Conservation (phyloP, 768 basidiomycete genomes). For the Xerocomellus amylosporus region DNA sequence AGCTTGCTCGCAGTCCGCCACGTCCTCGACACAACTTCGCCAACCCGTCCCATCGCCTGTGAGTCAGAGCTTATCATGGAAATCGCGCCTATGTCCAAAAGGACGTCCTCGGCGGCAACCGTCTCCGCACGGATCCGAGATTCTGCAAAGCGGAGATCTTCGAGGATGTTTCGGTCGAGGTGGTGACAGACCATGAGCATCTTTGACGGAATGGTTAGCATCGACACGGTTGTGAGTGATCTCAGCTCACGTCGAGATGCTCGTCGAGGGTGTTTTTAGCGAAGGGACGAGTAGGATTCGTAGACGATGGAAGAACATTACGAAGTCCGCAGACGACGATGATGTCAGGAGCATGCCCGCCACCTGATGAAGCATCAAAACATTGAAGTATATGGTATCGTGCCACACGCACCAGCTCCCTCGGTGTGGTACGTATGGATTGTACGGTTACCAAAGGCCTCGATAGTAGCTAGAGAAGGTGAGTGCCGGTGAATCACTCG, state of each 20-base stretch:
- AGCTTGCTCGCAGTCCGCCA: slow-evolving; percentile 99
- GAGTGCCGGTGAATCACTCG: background rate
- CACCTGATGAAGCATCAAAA: slow-evolving; percentile 45
- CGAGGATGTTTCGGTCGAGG: slow-evolving; percentile 84
- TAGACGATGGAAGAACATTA: slow-evolving; percentile 94
- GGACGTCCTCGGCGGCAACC: slow-evolving; percentile 93
- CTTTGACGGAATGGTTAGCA: slow-evolving; percentile 39
- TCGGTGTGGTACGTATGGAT: slow-evolving; percentile 98
- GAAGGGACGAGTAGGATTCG: slow-evolving; percentile 94
- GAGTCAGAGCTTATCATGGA: slow-evolving; percentile 96
- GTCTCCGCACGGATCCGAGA: slow-evolving; percentile 97
- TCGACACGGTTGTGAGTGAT: background rate
- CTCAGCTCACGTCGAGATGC: slow-evolving; percentile 82
- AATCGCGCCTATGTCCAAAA: slow-evolving; percentile 91
- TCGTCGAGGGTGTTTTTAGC: slow-evolving; percentile 91
- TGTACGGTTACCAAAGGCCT: slow-evolving; percentile 83
- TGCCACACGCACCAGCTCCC: slow-evolving; percentile 67
- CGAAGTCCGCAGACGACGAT: slow-evolving; percentile 90
- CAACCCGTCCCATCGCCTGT: slow-evolving; percentile 98
- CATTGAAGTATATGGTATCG: background rate
- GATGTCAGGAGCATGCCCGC: slow-evolving; percentile 97
- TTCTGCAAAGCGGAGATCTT: slow-evolving; percentile 94
- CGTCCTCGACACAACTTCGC: slow-evolving; percentile 87
- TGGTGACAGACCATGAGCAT: slow-evolving; percentile 99
- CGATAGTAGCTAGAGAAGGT: slow-evolving; percentile 65